phyloP scores from a whole-genome alignment of 495 filamentous ascomycete genomes.

The Chaetomium cochliodes region DNA sequence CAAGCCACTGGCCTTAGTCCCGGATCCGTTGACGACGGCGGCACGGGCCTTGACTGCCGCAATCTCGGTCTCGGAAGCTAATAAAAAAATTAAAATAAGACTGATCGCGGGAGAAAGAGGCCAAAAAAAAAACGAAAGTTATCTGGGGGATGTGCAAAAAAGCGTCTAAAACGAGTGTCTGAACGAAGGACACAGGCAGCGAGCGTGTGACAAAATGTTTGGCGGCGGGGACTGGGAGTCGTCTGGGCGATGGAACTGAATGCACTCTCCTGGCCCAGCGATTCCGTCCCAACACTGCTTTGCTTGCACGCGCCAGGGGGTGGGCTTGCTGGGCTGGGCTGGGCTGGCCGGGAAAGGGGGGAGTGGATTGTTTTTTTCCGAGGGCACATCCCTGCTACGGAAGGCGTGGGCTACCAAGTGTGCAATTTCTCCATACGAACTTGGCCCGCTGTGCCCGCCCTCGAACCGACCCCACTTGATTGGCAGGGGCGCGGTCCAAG shows the following conservation, averaged over 20 bases:
- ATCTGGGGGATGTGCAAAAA: slow-evolving; percentile 29
- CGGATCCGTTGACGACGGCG: slow-evolving; percentile 2
- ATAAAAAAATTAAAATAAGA: slow-evolving; percentile 17
- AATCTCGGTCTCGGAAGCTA: slow-evolving; percentile 13
- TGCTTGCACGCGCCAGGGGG: slow-evolving; percentile 25
- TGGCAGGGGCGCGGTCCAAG: slow-evolving; percentile 28
- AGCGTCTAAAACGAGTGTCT: slow-evolving; percentile 37
- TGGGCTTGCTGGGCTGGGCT: slow-evolving; percentile 10
- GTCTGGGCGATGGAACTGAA: slow-evolving; percentile 16
- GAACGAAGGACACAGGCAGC: slow-evolving; percentile 19
- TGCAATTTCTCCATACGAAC: slow-evolving; percentile 35
- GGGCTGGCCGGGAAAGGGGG: slow-evolving; percentile 26
- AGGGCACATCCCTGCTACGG: slow-evolving; percentile 29
- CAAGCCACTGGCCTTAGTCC: neutral
- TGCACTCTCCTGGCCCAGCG: slow-evolving; percentile 17
- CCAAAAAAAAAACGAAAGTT: slow-evolving; percentile 33
- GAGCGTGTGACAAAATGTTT: slow-evolving; percentile 20
- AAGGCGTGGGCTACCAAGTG: slow-evolving; percentile 17
- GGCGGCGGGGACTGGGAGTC: slow-evolving; percentile 11
- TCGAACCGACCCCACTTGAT: slow-evolving; percentile 24
- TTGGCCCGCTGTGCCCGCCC: neutral
- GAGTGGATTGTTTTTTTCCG: slow-evolving; percentile 29
- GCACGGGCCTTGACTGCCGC: slow-evolving; percentile 1
- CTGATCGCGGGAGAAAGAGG: slow-evolving; percentile 14
- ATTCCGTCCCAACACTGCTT: slow-evolving; percentile 21